Evolutionary conservation across 768 basidiomycete genomes (phyloP).

Genomic region (Pisolithus marmoratus): DNA sequence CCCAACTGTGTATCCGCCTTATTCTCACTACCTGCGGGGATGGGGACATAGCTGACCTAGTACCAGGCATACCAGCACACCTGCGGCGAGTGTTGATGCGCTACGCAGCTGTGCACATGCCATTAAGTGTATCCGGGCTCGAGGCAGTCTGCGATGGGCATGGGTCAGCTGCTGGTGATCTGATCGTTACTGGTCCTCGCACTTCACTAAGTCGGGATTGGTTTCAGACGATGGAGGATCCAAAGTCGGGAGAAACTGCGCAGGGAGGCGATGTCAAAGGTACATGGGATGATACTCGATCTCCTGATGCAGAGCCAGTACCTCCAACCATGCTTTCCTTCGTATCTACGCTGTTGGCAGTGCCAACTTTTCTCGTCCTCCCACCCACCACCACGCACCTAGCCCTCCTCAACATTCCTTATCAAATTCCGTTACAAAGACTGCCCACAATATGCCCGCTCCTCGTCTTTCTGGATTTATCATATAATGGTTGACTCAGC

Average conservation of each 20-base stretch:
- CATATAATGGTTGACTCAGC: conserved; percentile 52
- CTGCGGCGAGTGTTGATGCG: conserved; percentile 55
- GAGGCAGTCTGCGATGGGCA: conserved; percentile 44
- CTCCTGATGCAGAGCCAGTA: conserved; percentile 26
- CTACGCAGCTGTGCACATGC: conserved; percentile 50
- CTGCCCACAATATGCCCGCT: conserved; percentile 56
- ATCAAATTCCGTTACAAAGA: conserved; percentile 47
- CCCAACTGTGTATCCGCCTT: conserved; percentile 50
- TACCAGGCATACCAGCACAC: conserved; percentile 51
- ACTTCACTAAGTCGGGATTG: conserved; percentile 39
- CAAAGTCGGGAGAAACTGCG: background rate
- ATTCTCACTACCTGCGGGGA: conserved; percentile 37
- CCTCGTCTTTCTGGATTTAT: conserved; percentile 60
- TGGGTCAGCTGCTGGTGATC: conserved; percentile 56
- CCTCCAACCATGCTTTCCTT: conserved; percentile 45
- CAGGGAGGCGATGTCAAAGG: conserved; percentile 4
- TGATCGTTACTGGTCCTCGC: conserved; percentile 56
- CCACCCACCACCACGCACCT: conserved; percentile 64
- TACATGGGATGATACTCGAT: conserved; percentile 40
- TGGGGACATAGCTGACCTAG: conserved; percentile 42
- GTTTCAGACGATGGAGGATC: conserved; percentile 25
- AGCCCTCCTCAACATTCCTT: conserved; percentile 48
- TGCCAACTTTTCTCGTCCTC: conserved; percentile 42
- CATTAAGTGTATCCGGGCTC: conserved; percentile 46
- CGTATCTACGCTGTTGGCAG: conserved; percentile 41